Conservation (phyloP, 371 early-diverging fungal species). For the Actinomucor elegans region DNA sequence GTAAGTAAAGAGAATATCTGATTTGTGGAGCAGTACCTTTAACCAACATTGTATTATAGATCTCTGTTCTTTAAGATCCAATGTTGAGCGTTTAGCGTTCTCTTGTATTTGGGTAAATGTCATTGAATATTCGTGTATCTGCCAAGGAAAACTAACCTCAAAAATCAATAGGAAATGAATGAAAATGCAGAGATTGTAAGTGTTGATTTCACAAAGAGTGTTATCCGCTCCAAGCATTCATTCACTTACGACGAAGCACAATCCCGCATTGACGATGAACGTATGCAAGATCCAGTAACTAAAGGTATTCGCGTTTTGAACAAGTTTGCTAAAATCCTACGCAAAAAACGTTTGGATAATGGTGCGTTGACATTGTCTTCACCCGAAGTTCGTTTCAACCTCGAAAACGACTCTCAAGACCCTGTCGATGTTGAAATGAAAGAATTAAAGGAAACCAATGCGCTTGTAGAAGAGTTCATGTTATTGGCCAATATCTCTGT, state of each 20-base stretch:
- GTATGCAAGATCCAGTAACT: slow-evolving; percentile 82
- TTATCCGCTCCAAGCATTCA: slow-evolving; percentile 92
- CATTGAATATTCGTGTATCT: no score
- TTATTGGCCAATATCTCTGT: slow-evolving; percentile 98
- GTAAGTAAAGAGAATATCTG: slow-evolving; percentile 27
- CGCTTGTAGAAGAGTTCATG: slow-evolving; percentile 99
- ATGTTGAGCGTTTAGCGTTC: slow-evolving; percentile 92
- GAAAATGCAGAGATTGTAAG: slow-evolving; percentile 75
- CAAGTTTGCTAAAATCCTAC: slow-evolving; percentile 85
- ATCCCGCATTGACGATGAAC: slow-evolving; percentile 84
- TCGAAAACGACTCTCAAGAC: slow-evolving; percentile 88
- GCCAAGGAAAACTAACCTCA: no score
- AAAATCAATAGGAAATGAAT: slow-evolving; percentile 78
- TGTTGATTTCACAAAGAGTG: slow-evolving; percentile 79
- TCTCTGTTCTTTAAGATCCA: slow-evolving; percentile 88
- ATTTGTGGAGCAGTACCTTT: background rate
- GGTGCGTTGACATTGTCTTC: slow-evolving; percentile 87
- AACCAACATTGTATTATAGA: slow-evolving; percentile 36
- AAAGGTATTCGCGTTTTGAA: slow-evolving; percentile 83
- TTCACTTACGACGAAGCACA: slow-evolving; percentile 99
- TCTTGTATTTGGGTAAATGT: slow-evolving; percentile 83
- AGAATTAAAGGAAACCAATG: slow-evolving; percentile 93
- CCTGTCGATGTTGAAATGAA: slow-evolving; percentile 88
- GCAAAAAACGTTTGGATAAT: slow-evolving; percentile 68
- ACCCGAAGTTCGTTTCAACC: slow-evolving; percentile 85